Base-by-base conservation (phyloP, 176 grass and related monocot genomes). In the Carex myosuroides region DNA sequence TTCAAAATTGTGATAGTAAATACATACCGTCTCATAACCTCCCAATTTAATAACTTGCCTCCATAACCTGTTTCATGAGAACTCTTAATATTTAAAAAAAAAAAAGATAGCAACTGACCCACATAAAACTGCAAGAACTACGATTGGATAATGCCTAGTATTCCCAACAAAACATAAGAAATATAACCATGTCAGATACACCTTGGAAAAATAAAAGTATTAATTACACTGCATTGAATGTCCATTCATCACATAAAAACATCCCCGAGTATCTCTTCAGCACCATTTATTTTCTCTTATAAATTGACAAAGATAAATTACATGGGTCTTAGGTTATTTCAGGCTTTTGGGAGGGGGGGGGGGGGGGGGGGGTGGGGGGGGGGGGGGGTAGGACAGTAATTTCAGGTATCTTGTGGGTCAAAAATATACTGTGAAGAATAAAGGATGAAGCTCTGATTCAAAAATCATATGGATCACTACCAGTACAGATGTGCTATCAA, bases 21-120 rank as follows among this genome's bases (percentile, higher is more conserved):
- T 42, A 17, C 53, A 13, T 91, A 99, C 96, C 81, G 91, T 91
- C 35, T 99, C 96, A 78, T 99, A 90, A 79, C 97, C 97, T 90
- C 97, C 96, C 57, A 99, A 89, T 88, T 86, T 91, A 5, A 92
- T 89, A 13, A 99, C 97, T 87, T 95, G 91, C 88, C 97, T 99
- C 97, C 97, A 99, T 70, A 99, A 88, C 91, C 97, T 99, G 91
- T 76, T 84, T 53, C 59, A 79, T 84, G 62, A 86, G 57, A 63
- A 73, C 55, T 79, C 22, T 30, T 62, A 41, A 35, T 17, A n/a
- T 86, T 70, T 42, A 42, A 76, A 48, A 35, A 14, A 74, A 20
- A 70, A 37, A 35, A 24, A 63, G 21, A 58, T 83, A 18, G 3
- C 81, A 55, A 83, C 59, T 84, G 9, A 86, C 17, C 21, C 88